Percentiles rank a stretch among this genome's conserved stretches.
phyloP scores from a whole-genome alignment of 2,329 filamentous ascomycete genomes.

The Helotiales sp. region DNA sequence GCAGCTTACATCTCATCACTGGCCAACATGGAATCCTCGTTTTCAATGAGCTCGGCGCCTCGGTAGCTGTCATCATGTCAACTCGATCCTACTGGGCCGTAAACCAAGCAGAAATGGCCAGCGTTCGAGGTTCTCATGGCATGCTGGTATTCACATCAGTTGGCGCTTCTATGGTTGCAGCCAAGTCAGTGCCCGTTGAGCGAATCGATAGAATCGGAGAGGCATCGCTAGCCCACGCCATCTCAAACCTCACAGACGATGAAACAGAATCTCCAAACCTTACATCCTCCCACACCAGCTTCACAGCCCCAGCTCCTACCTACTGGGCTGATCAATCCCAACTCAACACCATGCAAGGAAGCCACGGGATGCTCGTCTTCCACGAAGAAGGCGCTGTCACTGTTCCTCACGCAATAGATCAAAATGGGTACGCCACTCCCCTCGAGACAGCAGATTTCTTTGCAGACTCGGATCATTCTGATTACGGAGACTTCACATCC shows the following conservation, averaged over 20 bases:
- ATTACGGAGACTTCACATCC: neutral
- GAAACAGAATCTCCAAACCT: neutral
- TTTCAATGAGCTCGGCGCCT: neutral
- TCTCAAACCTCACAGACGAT: neutral
- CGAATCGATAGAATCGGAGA: neutral
- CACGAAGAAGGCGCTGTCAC: neutral
- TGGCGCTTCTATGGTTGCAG: neutral
- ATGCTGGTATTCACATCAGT: neutral
- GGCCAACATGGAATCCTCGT: neutral
- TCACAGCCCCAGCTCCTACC: neutral
- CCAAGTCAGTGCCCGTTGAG: neutral
- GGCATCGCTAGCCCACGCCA: neutral
- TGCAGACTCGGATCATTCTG: neutral
- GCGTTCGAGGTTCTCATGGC: neutral
- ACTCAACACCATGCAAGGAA: conserved; percentile 1
- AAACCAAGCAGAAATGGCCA: neutral
- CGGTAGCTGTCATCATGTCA: neutral
- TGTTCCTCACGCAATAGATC: neutral
- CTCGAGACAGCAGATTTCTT: conserved; percentile 6
- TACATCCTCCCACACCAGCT: neutral
- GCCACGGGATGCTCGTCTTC: conserved; percentile 8
- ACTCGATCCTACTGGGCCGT: neutral
- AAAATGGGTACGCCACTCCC: neutral
- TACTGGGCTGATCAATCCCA: conserved; percentile 11
- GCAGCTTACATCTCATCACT: neutral